Base-by-base conservation (phyloP, 2,329 filamentous ascomycete genomes). In the Diatrype stigma region DNA sequence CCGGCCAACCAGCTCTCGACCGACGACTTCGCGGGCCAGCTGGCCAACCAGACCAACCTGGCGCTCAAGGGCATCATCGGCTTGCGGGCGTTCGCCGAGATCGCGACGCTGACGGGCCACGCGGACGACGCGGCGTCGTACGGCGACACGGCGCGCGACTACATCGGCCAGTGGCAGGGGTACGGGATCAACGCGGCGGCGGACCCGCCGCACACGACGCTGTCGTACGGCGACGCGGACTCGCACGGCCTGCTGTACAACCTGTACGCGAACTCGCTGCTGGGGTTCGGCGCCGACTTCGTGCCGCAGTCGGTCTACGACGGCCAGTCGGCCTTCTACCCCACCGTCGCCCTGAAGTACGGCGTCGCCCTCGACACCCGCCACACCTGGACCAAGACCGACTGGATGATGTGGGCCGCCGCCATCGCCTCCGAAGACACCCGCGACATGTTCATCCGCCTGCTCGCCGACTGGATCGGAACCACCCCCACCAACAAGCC, bases 381-480 rank as follows among this genome's bases (percentile, higher is more conserved):
- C 46, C 89, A 94, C 70, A 73, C 85, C 1, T 93, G 90, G 72
- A 88, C 89, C 55, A 96, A 96, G 72, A 84, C 82, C 1, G 90
- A 96, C 72, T 96, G 90, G 90, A 84, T 92, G 65, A 84, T 94
- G 66, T 92, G 91, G 72, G 82, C 83, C 5, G 90, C 90, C n/a
- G 86, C 90, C 10, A 85, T 92, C 11, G 80, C 88, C 0, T 78
- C 77, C 40, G 67, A 75, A 48, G 68, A 75, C 28, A 87, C 87
- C 1, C 78, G 83, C 49, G 70, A 76, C 11, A 76, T 84, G 65
- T 88, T 96, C 59, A 75, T 93, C 47, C 73, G 81, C 46, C 78
- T 81, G 34, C 79, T 93, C 42, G 87, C 87, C 2, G 73, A 70
- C 51, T 96, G 89, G 87, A 76, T 95, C 61, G 86, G 86, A 59